Evolutionary conservation across 1,284 basidiomycete species (phyloP), one percentile per base, ranked within the genome.

Genomic region (Volvariella surrecta): DNA sequence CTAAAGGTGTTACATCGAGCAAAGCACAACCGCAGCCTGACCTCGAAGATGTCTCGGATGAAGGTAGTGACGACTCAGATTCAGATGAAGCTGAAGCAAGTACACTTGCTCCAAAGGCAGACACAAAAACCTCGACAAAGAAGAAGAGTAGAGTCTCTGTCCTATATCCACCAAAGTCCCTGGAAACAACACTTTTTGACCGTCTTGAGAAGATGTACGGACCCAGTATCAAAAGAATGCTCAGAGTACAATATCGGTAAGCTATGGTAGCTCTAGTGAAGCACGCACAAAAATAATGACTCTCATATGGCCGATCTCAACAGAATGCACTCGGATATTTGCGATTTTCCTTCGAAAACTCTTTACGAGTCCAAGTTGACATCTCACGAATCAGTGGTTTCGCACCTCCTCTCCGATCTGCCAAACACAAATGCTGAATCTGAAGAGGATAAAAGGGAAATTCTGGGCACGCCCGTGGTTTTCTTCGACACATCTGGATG

Each of bases 401-500:
- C 67, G 0, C 83, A 88, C 52, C 71, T 88, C 0, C 70, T 99
- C 4, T 57, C 70, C 11, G 89, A 92, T 55, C 64, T 97, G 0
- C 73, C 82, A 0, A 76, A 70, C 45, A 55, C 61, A 3, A 61
- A 64, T 21, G 61, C 64, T 0, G 62, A 65, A 6, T 62, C 64
- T 7, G 70, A 69, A 40, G 84, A 87, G 16, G 82, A 79, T 18
- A 73, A 80, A 30, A 75, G 77, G 49, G 90, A 91, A 40, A 63
- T 78, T 1, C 64, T 96, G 3, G 73, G 71, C 0, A 85, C 76
- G 0, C 88, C 90, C 0, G 78, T 98, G 0, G 79, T 95, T 0
- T 96, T 98, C 59, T 91, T 91, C 54, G 95, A 99, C 58, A 99
- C 93, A 0, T 80, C 89, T 1, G 93, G 92, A 0, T 90, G 86